Evolutionary conservation across 352 stramenopile genomes (phyloP).

Genomic region (Phytophthora capsici): DNA sequence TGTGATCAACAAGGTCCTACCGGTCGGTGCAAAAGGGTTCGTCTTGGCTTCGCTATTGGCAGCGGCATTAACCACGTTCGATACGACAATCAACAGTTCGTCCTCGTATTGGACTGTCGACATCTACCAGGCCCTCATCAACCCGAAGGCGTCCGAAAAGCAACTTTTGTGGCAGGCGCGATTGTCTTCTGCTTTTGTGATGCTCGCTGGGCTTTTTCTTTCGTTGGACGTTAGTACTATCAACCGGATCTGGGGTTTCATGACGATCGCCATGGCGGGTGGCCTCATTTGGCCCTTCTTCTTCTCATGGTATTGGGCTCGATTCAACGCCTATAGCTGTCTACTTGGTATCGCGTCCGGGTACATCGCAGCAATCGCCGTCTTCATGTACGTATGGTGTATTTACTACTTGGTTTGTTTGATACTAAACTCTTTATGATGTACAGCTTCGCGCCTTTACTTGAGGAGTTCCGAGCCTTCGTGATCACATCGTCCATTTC

Average conservation of each 20-base stretch:
- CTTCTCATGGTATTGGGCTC: conserved; percentile 83
- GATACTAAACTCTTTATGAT: conserved; percentile 2
- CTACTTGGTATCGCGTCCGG: conserved; percentile 58
- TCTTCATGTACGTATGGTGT: conserved; percentile 70
- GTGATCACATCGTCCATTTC: conserved; percentile 70
- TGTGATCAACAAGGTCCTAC: conserved; percentile 80
- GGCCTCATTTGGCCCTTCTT: conserved; percentile 80
- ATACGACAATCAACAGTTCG: conserved; percentile 80
- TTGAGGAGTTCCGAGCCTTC: conserved; percentile 63
- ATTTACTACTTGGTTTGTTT: not conserved
- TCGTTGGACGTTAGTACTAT: conserved; percentile 78
- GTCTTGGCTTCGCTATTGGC: conserved; percentile 74
- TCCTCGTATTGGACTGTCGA: conserved; percentile 87
- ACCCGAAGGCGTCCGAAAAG: conserved; percentile 57
- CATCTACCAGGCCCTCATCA: conserved; percentile 79
- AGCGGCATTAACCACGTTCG: conserved; percentile 80
- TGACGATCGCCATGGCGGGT: conserved; percentile 75
- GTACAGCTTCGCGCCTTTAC: conserved; percentile 53
- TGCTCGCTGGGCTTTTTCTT: conserved; percentile 62
- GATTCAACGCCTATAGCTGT: conserved; percentile 75
- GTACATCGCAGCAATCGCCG: conserved; percentile 55
- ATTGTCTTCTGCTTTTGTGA: conserved; percentile 60
- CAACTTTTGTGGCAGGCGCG: conserved; percentile 75
- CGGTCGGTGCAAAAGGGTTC: conserved; percentile 66
- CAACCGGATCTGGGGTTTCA: conserved; percentile 85